Base-by-base conservation (phyloP, 257 asterid genomes). In the Lantana camara region DNA sequence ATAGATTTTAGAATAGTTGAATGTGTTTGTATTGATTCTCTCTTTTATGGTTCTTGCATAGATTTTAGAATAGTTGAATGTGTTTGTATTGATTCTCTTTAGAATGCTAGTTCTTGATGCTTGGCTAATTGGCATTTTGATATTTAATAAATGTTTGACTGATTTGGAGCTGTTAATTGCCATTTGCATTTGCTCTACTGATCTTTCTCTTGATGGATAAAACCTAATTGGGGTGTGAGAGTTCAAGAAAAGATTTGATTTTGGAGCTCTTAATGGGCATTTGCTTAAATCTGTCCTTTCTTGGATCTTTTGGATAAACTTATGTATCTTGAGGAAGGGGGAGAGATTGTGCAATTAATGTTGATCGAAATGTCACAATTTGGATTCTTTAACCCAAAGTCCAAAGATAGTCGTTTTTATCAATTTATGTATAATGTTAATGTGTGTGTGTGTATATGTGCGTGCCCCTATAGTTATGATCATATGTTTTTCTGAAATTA, bases 1-100 rank as follows among this genome's bases (percentile, higher is more conserved):
- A 64, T 64, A 69, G 61, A 41, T 32, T 59, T 32, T 63, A 56
- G 61, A 69, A 64, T 58, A 69, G 57, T 68, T 68, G 23, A 44
- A 61, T 61, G 68, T 55, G 74, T 57, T 56, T 67, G 57, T n/a
- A n/a, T n/a, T n/a, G n/a, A n/a, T n/a, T n/a, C n/a, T n/a, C n/a
- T n/a, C n/a, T n/a, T n/a, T n/a, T n/a, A 60, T 76, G 71, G 67
- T 6, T 47, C 60, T 48, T 50, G 61, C 50, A 35, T 35, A 54
- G 27, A 48, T 30, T 58, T 32, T 63, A 56, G 60, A 69, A 64
- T 57, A 69, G 60, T 68, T 67, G 21, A 42, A 60, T 60, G 67
- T 54, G 74, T 47, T 47, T 35, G 35, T 23, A 45, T 20, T 35
- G 1, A 20, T 20, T 57, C 24, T 47, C 30, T 16, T 57, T 38